These are phyloP conservation scores for Vaccinium macrocarpon DNA, from an alignment of 148 eudicot genomes.

Conservation along the genomic window DNA sequence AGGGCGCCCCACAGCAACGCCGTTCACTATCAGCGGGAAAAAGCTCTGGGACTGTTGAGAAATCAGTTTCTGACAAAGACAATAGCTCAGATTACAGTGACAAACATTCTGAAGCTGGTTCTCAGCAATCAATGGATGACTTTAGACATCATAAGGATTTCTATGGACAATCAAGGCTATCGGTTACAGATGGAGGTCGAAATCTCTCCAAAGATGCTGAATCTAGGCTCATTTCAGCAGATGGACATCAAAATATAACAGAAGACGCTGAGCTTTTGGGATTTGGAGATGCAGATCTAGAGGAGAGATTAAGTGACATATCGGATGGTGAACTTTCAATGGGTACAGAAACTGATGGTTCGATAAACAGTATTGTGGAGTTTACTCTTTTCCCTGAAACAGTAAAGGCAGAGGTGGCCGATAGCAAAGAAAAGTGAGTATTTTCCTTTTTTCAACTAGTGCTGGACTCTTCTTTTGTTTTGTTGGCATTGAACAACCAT, in stretches of 20 bases:
- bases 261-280: constrained; percentile 78
- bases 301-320: constrained; percentile 92
- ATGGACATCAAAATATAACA: constrained; percentile 37
- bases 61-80: constrained; percentile 61
- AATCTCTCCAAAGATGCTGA: constrained; percentile 39
- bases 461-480: neutral
- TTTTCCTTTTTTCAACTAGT: neutral
- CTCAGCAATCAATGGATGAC: constrained; percentile 68
- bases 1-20: constrained; percentile 33
- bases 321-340: constrained; percentile 94
- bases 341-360: constrained; percentile 98
- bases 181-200: constrained; percentile 37
- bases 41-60: constrained; percentile 31
- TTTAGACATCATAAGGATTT: constrained; percentile 53
- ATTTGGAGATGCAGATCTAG: constrained; percentile 73
- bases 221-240: constrained; percentile 23
- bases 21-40: constrained; percentile 33
- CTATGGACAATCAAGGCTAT: constrained; percentile 36
- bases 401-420: constrained; percentile 36
- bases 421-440: constrained; percentile 47
- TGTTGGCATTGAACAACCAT: neutral
- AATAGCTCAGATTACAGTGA: constrained; percentile 71
- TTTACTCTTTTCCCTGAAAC: constrained; percentile 88
- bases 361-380: constrained; percentile 75
- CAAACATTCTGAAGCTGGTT: constrained; percentile 71